Evolutionary conservation across 192 early-diverging fungal genomes (phyloP), one percentile per base, ranked within the genome.

Genomic region (Podila epicladia): DNA sequence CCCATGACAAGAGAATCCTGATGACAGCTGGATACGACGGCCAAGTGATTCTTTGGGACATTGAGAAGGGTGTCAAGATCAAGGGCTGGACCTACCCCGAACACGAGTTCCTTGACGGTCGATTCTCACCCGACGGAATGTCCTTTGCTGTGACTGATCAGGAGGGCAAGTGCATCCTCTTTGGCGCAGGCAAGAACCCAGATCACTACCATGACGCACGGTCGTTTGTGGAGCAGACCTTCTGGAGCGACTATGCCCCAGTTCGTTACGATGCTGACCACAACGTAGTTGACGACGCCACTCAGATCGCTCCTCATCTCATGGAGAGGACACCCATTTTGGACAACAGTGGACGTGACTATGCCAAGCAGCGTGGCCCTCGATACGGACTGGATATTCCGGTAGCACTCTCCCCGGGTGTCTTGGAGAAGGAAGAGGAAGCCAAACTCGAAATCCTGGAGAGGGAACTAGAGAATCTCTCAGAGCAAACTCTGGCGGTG

Each of bases 21-120:
- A 78, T 97, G 24, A 93, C 93, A 6, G 95, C 92, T 11, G 92
- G 92, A 3, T 94, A 96, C 80, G 95, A 96, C 69, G 95, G 95
- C 26, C 86, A 88, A 4, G 85, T 95, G 6, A 88, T 95, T 49
- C 65, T 96, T 15, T 97, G 96, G 96, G 91, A 97, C 74, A 86
- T 94, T 19, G 72, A 62, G 2, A 84, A 75, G 3, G 92, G 93
- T 48, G 55, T 65, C 26, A 74, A 89, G 45, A 64, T 93, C 31
- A 89, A 82, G 29, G 57, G 84, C 83, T 83, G 41, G 88, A 87
- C 67, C 74, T 87, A 89, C 26, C 70, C 83, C 65, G 88, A 91
- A 59, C 83, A 84, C 22, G 82, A 79, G 57, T 86, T 94, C 26
- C 87, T 93, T 26, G 92, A 93, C 41, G 92, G 92, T 11, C 83